phyloP scores from a whole-genome alignment of 75 land plant species.

The Larix kaempferi region DNA sequence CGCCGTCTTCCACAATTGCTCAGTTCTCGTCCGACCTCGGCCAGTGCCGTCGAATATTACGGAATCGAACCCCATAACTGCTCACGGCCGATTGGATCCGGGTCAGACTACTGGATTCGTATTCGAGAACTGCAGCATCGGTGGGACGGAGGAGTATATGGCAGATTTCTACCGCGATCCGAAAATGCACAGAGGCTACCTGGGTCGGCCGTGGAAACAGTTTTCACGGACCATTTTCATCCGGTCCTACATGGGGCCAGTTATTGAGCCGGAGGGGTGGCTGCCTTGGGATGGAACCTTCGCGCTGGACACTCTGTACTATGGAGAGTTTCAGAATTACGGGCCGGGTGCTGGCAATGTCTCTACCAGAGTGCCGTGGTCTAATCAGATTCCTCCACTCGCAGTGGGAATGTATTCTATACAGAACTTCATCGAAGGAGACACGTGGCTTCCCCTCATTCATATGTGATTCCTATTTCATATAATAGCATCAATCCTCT shows the following conservation, averaged over 20 bases:
- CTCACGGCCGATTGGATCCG: constrained; percentile 51
- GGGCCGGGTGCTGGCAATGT: constrained; percentile 28
- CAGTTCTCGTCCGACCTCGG: constrained; percentile 23
- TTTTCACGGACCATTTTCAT: constrained; percentile 37
- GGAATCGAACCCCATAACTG: constrained; percentile 33
- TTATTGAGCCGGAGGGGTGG: constrained; percentile 44
- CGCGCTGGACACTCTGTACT: constrained; percentile 35
- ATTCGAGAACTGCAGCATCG: constrained; percentile 29
- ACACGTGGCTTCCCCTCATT: constrained; percentile 30
- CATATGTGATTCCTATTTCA: not conserved
- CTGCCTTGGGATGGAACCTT: constrained; percentile 32
- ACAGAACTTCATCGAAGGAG: constrained; percentile 39
- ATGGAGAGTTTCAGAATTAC: constrained; percentile 32
- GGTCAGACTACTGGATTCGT: constrained; percentile 45
- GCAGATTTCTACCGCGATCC: constrained; percentile 20
- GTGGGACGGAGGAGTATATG: constrained; percentile 31
- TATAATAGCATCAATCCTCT: not conserved
- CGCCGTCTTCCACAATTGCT: constrained; percentile 34
- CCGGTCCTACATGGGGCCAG: constrained; percentile 18
- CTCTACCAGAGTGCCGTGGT: constrained; percentile 41
- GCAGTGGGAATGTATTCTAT: constrained; percentile 34
- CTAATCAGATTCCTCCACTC: constrained; percentile 34
- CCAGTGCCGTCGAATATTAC: constrained; percentile 10
- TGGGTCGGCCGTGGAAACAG: constrained; percentile 53
- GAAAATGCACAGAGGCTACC: constrained; percentile 22